Evolutionary conservation across 2,329 filamentous ascomycete genomes (phyloP), one percentile per base, ranked within the genome.

Genomic region (Leptodontidium sp.): DNA sequence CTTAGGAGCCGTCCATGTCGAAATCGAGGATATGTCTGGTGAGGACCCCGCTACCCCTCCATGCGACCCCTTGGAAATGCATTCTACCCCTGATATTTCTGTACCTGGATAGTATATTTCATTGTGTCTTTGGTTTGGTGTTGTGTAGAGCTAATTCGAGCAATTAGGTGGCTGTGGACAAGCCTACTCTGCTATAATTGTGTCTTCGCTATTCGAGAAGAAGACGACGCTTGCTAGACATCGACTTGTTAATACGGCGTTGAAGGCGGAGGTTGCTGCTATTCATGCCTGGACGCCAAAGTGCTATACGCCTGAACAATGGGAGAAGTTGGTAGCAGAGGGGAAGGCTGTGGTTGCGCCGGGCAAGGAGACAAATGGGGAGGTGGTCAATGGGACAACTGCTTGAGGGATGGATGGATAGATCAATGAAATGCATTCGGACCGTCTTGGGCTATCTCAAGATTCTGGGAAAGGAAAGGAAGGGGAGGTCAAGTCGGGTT

Each of bases 11-110:
- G 85, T 86, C 35, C 88, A 97, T 82, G 93, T 97, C 72, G 90
- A 96, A 76, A 93, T 98, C 75, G 91, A 93, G 72, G 95, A 98
- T 82, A 89, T 97, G 85, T 97, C 94, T 72, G 95, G 94, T 97
- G 87, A 68, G 62, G 67, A 63, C 66, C 69, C 67, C 69, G 49
- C 71, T 64, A 69, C 67, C 71, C 66, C 71, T 67, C 72, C 69
- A 66, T 66, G 52, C 61, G 32, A 32, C 40, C 17, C 35, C 5
- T 58, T 21, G 35, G n/a, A 14, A 7, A 5, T 21, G 6, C 32
- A 21, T 7, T 3, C 9, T 12, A 4, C 35, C 12, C 8, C 2
- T 43, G 7, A 38, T 24, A 14, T 2, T 15, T 21, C 49, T 40
- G 52, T 35, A 7, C 7, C 52, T 12, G n/a, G 21, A 6, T 21